Evolutionary conservation across 192 early-diverging fungal genomes (phyloP).

Genomic region (Gaertneriomyces semiglobifer): DNA sequence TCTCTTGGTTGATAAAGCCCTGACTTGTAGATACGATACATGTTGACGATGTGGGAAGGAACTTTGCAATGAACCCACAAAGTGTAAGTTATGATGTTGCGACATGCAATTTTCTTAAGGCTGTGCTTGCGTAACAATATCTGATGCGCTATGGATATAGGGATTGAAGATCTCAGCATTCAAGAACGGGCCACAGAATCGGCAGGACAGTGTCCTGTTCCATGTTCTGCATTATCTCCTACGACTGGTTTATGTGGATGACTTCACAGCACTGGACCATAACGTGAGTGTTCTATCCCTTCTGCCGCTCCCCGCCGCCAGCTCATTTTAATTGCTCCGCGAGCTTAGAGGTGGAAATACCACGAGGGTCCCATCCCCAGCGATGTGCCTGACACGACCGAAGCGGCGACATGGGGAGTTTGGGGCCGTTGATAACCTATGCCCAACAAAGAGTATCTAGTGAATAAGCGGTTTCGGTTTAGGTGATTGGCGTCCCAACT

Average conservation of each 20-base stretch:
- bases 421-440: too few relatives aligned
- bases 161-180: conserved; percentile 67
- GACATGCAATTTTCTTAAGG: background rate
- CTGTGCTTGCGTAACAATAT: background rate
- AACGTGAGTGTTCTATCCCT: conserved; percentile 21
- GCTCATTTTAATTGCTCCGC: too few relatives aligned
- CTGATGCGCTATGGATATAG: background rate
- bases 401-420: too few relatives aligned
- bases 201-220: conserved; percentile 57
- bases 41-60: conserved; percentile 68
- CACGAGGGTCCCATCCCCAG: too few relatives aligned
- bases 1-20: background rate
- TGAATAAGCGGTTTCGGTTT: too few relatives aligned
- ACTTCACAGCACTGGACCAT: conserved; percentile 60
- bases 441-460: too few relatives aligned
- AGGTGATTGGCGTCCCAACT: too few relatives aligned
- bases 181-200: conserved; percentile 50
- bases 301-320: too few relatives aligned
- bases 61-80: conserved; percentile 72
- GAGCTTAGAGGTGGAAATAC: too few relatives aligned
- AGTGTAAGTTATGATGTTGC: conserved; percentile 20
- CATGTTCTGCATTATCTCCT: conserved; percentile 60
- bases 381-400: too few relatives aligned
- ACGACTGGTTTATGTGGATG: conserved; percentile 46
- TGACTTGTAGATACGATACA: conserved; percentile 58